Evolutionary conservation across 2,329 filamentous ascomycete genomes (phyloP).

Genomic region (Nemania diffusa): DNA sequence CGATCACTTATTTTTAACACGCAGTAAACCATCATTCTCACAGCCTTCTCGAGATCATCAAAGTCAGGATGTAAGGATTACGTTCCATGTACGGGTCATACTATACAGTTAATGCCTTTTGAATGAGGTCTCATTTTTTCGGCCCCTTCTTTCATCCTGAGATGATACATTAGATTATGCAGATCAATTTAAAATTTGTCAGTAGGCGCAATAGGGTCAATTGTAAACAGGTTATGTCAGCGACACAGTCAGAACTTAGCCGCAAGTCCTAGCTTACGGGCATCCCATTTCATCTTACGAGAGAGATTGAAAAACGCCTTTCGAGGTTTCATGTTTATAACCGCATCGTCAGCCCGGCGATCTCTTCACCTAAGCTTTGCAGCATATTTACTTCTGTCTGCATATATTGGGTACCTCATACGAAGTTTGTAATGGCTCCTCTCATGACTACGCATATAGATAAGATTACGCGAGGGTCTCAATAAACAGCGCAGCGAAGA

Average conservation of each 20-base stretch:
- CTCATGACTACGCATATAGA: not conserved
- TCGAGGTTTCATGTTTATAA: not conserved
- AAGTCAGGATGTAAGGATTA: not conserved
- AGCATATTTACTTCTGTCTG: not conserved
- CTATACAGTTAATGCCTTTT: not conserved
- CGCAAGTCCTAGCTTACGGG: not conserved
- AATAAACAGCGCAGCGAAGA: not conserved
- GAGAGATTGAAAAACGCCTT: constrained; percentile 6
- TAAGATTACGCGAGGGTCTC: not conserved
- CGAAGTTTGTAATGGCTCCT: not conserved
- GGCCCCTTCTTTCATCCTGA: not conserved
- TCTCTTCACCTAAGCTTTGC: not conserved
- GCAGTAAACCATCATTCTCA: not conserved
- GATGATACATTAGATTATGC: not conserved
- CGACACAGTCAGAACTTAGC: not conserved
- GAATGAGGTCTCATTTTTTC: not conserved
- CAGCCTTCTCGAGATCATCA: not conserved
- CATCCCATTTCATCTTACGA: not conserved
- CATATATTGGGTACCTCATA: not conserved
- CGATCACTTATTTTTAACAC: constrained; percentile 12
- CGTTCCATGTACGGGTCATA: not conserved
- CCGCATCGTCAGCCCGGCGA: not conserved
- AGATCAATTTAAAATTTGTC: not conserved
- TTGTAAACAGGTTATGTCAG: not conserved
- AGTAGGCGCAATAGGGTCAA: not conserved